Evolutionary conservation across 352 stramenopile genomes (phyloP).

Genomic region (Pythium dissotocum): DNA sequence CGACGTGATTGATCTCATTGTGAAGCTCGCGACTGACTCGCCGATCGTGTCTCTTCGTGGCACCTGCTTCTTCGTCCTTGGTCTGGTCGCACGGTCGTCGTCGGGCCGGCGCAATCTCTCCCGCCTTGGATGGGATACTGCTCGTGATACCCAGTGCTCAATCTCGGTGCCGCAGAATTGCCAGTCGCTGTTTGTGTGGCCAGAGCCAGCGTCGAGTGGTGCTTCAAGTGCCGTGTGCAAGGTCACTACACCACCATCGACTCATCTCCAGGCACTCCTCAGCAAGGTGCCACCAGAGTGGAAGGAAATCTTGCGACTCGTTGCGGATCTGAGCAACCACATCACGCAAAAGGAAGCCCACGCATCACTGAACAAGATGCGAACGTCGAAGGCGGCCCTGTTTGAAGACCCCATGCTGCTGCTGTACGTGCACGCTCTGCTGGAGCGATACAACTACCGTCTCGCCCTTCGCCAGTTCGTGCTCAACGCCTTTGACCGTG

Average conservation of each 20-base stretch:
- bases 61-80: conserved; percentile 87
- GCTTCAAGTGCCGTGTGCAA: conserved; percentile 32
- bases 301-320: conserved; percentile 73
- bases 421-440: conserved; percentile 78
- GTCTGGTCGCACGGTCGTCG: conserved; percentile 68
- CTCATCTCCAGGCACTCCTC: conserved; percentile 66
- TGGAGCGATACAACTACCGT: conserved; percentile 86
- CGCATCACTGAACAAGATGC: conserved; percentile 82
- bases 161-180: conserved; percentile 84
- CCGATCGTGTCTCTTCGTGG: conserved; percentile 82
- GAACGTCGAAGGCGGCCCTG: conserved; percentile 59
- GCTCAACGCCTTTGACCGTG: conserved; percentile 82
- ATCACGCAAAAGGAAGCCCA: conserved; percentile 90
- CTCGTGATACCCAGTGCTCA: conserved; percentile 65
- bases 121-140: conserved; percentile 77
- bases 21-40: conserved; percentile 84
- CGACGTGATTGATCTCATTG: conserved; percentile 84
- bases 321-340: conserved; percentile 87
- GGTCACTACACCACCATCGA: conserved; percentile 60
- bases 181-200: conserved; percentile 83
- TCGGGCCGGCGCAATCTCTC: conserved; percentile 62
- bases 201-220: conserved; percentile 31
- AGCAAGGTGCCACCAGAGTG: conserved; percentile 72
- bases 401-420: conserved; percentile 86
- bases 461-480: conserved; percentile 86